phyloP scores from a whole-genome alignment of 179 eudicot genomes.

The Camellia oleifera region DNA sequence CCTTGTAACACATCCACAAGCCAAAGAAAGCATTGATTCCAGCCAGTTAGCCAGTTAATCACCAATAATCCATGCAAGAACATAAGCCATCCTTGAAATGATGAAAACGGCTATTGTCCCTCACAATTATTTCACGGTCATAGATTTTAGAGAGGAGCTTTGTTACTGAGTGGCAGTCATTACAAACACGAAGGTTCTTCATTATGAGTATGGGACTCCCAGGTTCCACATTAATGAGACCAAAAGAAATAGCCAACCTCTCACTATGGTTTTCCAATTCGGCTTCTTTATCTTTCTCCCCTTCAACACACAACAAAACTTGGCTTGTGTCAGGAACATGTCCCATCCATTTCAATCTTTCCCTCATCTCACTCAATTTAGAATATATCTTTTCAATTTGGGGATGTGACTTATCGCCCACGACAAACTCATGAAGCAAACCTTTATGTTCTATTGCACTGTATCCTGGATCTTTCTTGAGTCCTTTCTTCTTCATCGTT shows the following conservation, averaged over 20 bases:
- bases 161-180: constrained; percentile 50
- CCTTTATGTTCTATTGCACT: constrained; percentile 31
- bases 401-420: constrained; percentile 40
- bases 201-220: constrained; percentile 41
- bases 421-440: constrained; percentile 37
- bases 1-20: not conserved
- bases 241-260: constrained; percentile 53
- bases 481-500: constrained; percentile 21
- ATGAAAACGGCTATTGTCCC: constrained; percentile 53
- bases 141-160: constrained; percentile 52
- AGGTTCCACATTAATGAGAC: constrained; percentile 41
- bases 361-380: constrained; percentile 38
- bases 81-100: constrained; percentile 47
- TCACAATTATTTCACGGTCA: constrained; percentile 38
- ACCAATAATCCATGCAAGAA: constrained; percentile 60
- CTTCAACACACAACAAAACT: constrained; percentile 34
- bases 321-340: constrained; percentile 40
- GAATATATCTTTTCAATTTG: constrained; percentile 21
- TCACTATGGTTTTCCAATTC: constrained; percentile 48
- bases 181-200: constrained; percentile 58
- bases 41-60: not conserved
- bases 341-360: constrained; percentile 28
- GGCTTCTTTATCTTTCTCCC: constrained; percentile 40
- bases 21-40: not conserved
- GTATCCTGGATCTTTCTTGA: constrained; percentile 24